Base-by-base conservation (phyloP, 1,284 basidiomycete genomes). In the Rhodotorula sp. region DNA sequence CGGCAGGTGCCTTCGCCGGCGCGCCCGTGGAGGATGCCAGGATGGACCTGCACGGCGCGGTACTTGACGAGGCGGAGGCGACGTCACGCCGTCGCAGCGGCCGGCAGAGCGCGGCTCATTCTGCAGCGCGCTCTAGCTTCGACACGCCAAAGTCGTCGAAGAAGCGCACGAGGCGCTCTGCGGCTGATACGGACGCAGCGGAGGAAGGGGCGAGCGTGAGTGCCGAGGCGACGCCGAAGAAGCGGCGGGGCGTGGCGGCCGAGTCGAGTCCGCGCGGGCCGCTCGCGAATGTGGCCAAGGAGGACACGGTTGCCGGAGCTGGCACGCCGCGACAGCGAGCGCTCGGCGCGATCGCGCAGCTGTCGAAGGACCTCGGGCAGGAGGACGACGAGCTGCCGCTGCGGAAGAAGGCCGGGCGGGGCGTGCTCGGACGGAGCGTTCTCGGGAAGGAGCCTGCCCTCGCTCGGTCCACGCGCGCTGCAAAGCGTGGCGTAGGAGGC, bases 311-410 rank as follows among this genome's bases (percentile, higher is more conserved):
- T 49, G 42, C n/a, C 12, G 25, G 25, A 25, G 54, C 60, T 12
- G 49, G 34, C 27, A 72, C 70, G 27, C 70, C 70, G 7, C 63
- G 70, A 0, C 66, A 68, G 25, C 53, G 55, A 4, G 70, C 70
- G 13, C 64, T 72, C 19, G 63, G 70, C n/a, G 70, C 70, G 5
- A 72, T 72, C 46, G 67, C 66, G 12, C 54, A 63, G 50, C 70
- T 72, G 7, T 61, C 66, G 44, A 50, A 56, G 34, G 70, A 72
- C n/a, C 63, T 68, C 9, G 49, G 53, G 42, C 63, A 65, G n/a
- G 63, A 42, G 0, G 53, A 46, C 14, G 66, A 41, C 14, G 59
- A 23, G n/a, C 25, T 13, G 7, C 12, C 12, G 27, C 21, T 13
- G 25, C 34, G 46, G 21, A 57, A 54, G 34, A 56, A 41, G 54